These are phyloP conservation scores for Lasiosphaeria miniovina DNA, from an alignment of 495 filamentous ascomycete species.

Conservation along the genomic window DNA sequence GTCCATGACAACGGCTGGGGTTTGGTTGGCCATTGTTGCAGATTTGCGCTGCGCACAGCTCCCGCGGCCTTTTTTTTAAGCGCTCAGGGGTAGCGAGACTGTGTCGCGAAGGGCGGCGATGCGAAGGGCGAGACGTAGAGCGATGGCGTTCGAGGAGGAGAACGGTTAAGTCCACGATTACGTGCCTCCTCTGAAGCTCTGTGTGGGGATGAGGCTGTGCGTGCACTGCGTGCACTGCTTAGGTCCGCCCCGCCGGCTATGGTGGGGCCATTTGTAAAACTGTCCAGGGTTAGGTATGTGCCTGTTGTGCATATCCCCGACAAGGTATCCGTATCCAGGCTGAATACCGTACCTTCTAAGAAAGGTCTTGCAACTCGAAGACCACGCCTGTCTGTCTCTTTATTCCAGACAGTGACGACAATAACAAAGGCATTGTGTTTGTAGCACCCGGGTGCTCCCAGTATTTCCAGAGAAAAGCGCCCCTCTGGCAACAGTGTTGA, in stretches of 20 bases:
- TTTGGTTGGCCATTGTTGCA: slow-evolving; percentile 84
- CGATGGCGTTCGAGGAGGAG: neutral
- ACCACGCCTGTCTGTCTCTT: too few species aligned
- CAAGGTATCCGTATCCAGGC: too few species aligned
- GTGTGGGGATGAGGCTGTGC: slow-evolving; percentile 6
- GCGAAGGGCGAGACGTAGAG: neutral
- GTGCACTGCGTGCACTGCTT: slow-evolving; percentile 3
- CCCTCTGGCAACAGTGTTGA: too few species aligned
- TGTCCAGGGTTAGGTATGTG: too few species aligned
- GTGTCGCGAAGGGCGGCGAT: neutral
- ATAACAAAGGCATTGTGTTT: too few species aligned
- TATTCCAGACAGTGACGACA: too few species aligned
- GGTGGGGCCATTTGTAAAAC: slow-evolving; percentile 4
- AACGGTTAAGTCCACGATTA: slow-evolving; percentile 32
- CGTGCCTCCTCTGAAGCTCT: slow-evolving; percentile 28
- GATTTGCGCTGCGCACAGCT: slow-evolving; percentile 26
- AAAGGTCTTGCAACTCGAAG: too few species aligned
- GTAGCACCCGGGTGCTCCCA: too few species aligned
- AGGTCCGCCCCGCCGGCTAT: slow-evolving; percentile 14
- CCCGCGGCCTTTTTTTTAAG: slow-evolving; percentile 11
- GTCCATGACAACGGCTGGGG: slow-evolving; percentile 99
- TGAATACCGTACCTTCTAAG: too few species aligned
- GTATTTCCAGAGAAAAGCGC: too few species aligned
- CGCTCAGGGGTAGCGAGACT: slow-evolving; percentile 19
- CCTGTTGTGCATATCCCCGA: too few species aligned